A percentile compares a stretch with the other conserved stretches of the same genome.
phyloP scores from a whole-genome alignment of 345 rosid genomes.

The Sapria himalayana region DNA sequence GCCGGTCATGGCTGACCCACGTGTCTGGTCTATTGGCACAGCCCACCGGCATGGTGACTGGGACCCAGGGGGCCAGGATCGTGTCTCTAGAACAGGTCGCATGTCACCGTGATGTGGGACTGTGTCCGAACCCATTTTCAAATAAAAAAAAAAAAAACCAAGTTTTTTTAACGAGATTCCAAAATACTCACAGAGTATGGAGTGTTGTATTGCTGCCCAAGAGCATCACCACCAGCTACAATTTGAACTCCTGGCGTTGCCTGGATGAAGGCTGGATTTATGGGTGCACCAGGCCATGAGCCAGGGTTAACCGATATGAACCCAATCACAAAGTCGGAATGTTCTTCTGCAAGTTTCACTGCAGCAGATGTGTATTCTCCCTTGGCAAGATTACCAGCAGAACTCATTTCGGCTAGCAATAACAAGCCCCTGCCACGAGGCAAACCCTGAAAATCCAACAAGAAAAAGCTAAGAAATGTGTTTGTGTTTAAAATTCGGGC shows the following conservation, averaged over 20 bases:
- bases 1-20: too few relatives aligned
- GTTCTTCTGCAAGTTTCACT: conserved; percentile 75
- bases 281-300: conserved; percentile 76
- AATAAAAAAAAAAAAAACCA: too few relatives aligned
- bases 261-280: conserved; percentile 70
- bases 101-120: too few relatives aligned
- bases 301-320: conserved; percentile 94
- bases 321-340: conserved; percentile 89
- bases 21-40: too few relatives aligned
- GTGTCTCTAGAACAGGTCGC: too few relatives aligned
- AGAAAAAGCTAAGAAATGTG: background rate
- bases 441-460: conserved; percentile 38
- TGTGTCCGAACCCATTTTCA: too few relatives aligned
- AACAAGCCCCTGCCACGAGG: conserved; percentile 74
- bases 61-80: too few relatives aligned
- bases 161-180: too few relatives aligned
- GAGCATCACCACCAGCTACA: conserved; percentile 79
- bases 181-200: conserved; percentile 60
- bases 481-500: too few relatives aligned
- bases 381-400: conserved; percentile 85
- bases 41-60: too few relatives aligned
- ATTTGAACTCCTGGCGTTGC: conserved; percentile 97
- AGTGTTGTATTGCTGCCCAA: conserved; percentile 89
- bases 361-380: conserved; percentile 95
- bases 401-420: conserved; percentile 97